Conservation (phyloP, 75 land plant species). For the Pseudotsuga menziesii region DNA sequence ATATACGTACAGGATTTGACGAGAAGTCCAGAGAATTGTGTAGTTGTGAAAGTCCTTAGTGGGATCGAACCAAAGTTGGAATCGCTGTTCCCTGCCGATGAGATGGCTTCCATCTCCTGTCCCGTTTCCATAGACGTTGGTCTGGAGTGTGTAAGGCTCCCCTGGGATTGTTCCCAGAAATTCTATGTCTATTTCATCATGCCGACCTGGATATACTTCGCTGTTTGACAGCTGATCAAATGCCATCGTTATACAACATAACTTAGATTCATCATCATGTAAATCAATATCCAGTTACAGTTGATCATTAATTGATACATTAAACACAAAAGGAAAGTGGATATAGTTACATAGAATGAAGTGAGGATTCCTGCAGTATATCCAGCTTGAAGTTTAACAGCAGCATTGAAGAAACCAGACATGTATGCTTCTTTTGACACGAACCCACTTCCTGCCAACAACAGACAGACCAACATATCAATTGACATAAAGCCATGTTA, state of each 20-base stretch:
- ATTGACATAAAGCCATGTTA: too few relatives aligned
- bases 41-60: constrained; percentile 35
- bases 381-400: constrained; percentile 13
- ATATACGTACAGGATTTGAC: constrained; percentile 25
- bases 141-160: background rate
- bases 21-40: constrained; percentile 24
- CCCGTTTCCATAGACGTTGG: constrained; percentile 15
- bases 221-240: background rate
- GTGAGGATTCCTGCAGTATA: constrained; percentile 26
- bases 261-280: too few relatives aligned
- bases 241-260: too few relatives aligned
- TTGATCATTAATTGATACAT: background rate
- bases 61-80: constrained; percentile 42
- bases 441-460: constrained; percentile 65
- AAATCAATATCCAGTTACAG: too few relatives aligned
- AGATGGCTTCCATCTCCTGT: constrained; percentile 5
- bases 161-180: constrained; percentile 1
- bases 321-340: background rate
- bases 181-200: background rate
- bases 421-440: constrained; percentile 18
- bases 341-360: constrained; percentile 42
- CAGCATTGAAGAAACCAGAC: constrained; percentile 22
- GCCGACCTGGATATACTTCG: background rate
- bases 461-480: background rate
- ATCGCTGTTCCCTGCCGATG: constrained; percentile 18